Evolutionary conservation across 2,329 filamentous ascomycete species (phyloP), one percentile per base, ranked within the genome.

Genomic region (Pestalotiopsis fici): DNA sequence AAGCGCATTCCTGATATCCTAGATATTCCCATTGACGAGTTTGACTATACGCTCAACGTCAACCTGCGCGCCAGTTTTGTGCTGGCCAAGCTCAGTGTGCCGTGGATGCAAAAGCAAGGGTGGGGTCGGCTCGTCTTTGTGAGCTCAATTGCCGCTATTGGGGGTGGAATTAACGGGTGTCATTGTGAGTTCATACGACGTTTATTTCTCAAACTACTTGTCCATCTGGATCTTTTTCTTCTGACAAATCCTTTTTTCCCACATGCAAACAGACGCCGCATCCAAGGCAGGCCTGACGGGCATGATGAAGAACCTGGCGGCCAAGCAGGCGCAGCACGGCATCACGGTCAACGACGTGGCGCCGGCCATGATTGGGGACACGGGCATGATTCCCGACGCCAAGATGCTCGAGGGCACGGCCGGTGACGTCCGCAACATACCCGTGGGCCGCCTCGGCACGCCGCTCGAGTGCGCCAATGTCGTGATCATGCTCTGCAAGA

Each of bases 301-400:
- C 2, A 87, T 91, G 86, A 90, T 90, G 86, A 87, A 85, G 74
- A 91, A 90, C 69, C 80, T 91, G 35, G 84, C 88, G 0, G 83
- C 82, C 0, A 86, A 87, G 59, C 82, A 91, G 25, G 89, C 87
- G 2, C 82, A 84, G 66, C 83, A 83, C 71, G 88, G 88, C 37
- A 89, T 91, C 71, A 89, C 88, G 15, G 87, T 91, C 66, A 91
- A 91, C 68, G 88, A 91, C 69, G 87, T 91, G n/a, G 87, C 88
- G 3, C 89, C 89, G 0, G 89, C 89, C 2, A 91, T 91, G 88
- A 91, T 91, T 70, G 88, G 88, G 3, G 85, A 87, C 25, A 89
- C 87, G 2, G 87, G 87, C 1, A 87, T 91, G 87, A 88, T 91
- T 55, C 86, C 87, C 2, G 83, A 87, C 68, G 85, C 85, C 54